phyloP scores from a whole-genome alignment of 2,329 filamentous ascomycete species.

The Moelleriella libera region DNA sequence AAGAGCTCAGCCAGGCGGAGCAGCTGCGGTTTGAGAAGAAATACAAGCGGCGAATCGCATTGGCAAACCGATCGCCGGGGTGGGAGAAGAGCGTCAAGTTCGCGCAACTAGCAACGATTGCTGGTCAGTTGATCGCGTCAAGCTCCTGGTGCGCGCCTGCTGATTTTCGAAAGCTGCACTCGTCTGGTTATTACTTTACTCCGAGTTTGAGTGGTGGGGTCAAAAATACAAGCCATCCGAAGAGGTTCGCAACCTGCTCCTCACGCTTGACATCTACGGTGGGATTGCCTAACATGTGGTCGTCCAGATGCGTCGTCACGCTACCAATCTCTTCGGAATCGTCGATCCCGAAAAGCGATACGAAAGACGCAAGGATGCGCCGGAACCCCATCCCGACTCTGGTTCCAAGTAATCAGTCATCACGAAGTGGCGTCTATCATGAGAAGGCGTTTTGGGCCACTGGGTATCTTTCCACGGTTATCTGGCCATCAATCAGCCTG shows the following conservation, averaged over 20 bases:
- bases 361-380: constrained; percentile 24
- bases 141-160: neutral
- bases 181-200: constrained; percentile 24
- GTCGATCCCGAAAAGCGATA: constrained; percentile 27
- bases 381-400: constrained; percentile 11
- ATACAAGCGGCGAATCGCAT: constrained; percentile 54
- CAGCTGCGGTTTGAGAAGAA: constrained; percentile 68
- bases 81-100: constrained; percentile 55
- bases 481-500: too few species aligned
- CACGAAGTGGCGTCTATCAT: neutral
- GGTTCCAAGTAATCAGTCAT: constrained; percentile 7
- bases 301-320: constrained; percentile 20
- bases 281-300: neutral
- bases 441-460: too few species aligned
- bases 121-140: constrained; percentile 28
- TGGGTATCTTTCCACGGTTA: too few species aligned
- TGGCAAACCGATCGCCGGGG: constrained; percentile 45
- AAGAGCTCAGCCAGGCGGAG: constrained; percentile 52
- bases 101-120: constrained; percentile 44
- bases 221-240: constrained; percentile 25
- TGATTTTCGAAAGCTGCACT: constrained; percentile 15
- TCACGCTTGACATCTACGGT: too few species aligned
- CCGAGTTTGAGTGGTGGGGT: constrained; percentile 30
- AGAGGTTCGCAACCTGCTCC: constrained; percentile 15
- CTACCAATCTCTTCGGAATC: constrained; percentile 23